Evolutionary conservation across 352 stramenopile species (phyloP).

Genomic region (Phytophthora pini): DNA sequence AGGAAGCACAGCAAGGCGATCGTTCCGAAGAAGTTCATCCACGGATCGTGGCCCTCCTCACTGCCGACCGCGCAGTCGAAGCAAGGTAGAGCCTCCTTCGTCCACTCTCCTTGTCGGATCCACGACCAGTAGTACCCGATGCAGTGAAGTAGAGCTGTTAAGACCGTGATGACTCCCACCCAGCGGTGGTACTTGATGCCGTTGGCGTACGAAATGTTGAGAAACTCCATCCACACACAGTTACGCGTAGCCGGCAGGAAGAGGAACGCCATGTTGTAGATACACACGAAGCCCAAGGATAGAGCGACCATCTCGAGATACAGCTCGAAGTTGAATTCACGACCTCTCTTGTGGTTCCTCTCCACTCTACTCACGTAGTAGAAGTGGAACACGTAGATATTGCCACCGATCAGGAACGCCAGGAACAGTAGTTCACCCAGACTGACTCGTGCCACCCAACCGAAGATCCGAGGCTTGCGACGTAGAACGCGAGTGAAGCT

Average conservation of each 20-base stretch:
- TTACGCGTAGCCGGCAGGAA: constrained; percentile 53
- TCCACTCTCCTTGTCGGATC: constrained; percentile 28
- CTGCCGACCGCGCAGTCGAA: constrained; percentile 46
- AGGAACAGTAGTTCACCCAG: constrained; percentile 45
- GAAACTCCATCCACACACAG: constrained; percentile 62
- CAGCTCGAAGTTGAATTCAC: constrained; percentile 29
- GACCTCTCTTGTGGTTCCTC: background rate
- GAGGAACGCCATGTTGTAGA: constrained; percentile 63
- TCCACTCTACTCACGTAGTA: constrained; percentile 15
- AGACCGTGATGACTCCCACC: constrained; percentile 45
- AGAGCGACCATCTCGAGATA: constrained; percentile 41
- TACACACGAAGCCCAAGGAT: constrained; percentile 42
- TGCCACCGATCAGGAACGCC: constrained; percentile 35
- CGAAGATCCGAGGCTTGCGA: constrained; percentile 43
- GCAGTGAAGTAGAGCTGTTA: constrained; percentile 45
- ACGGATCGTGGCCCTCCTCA: constrained; percentile 33
- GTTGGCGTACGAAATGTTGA: constrained; percentile 65
- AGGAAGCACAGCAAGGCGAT: constrained; percentile 50
- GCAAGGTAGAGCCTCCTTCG: constrained; percentile 41
- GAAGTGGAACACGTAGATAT: constrained; percentile 42
- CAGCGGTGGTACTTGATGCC: constrained; percentile 63
- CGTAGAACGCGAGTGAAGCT: constrained; percentile 43
- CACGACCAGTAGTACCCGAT: constrained; percentile 41
- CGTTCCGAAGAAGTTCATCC: constrained; percentile 59
- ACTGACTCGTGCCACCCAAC: constrained; percentile 49